These are phyloP conservation scores for Metschnikowia amazonensis DNA, from an alignment of 805 yeast genomes.

Conservation along the genomic window DNA sequence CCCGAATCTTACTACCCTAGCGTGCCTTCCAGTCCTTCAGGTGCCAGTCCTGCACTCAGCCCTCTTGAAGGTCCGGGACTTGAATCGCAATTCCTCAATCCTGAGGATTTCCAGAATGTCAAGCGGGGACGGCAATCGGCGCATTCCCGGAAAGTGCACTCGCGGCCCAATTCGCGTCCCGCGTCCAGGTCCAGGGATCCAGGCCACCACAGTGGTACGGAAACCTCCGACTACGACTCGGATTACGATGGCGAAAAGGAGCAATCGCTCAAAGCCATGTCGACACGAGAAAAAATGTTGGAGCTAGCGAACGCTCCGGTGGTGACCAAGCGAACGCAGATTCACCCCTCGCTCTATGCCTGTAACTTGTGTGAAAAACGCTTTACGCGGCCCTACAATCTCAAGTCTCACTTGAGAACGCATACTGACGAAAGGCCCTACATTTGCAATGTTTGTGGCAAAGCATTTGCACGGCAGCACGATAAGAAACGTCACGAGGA, in stretches of 20 bases:
- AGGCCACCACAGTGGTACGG: slow-evolving; percentile 7
- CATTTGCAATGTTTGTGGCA: slow-evolving; percentile 68
- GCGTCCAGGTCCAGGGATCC: slow-evolving; percentile 22
- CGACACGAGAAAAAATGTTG: slow-evolving; percentile 54
- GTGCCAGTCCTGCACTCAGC: slow-evolving; percentile 9
- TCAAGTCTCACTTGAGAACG: slow-evolving; percentile 86
- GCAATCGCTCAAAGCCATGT: slow-evolving; percentile 10
- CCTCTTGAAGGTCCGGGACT: slow-evolving; percentile 12
- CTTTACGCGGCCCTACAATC: slow-evolving; percentile 89
- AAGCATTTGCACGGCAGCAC: slow-evolving; percentile 59
- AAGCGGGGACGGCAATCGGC: slow-evolving; percentile 39
- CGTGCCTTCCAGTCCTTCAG: slow-evolving; percentile 3
- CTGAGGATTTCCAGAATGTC: slow-evolving; percentile 40
- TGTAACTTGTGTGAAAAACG: slow-evolving; percentile 82
- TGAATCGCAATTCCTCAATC: slow-evolving; percentile 22
- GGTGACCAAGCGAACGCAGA: slow-evolving; percentile 55
- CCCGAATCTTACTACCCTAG: slow-evolving; percentile 1
- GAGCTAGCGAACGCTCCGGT: slow-evolving; percentile 61
- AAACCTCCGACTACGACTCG: slow-evolving; percentile 20
- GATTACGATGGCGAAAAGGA: slow-evolving; percentile 14
- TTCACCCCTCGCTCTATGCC: slow-evolving; percentile 68
- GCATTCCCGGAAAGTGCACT: slow-evolving; percentile 19
- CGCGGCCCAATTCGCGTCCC: slow-evolving; percentile 23
- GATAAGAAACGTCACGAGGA: slow-evolving; percentile 46
- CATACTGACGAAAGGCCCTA: slow-evolving; percentile 84